Conservation (phyloP, 2,329 filamentous ascomycete species). For the Clonostachys chloroleuca region DNA sequence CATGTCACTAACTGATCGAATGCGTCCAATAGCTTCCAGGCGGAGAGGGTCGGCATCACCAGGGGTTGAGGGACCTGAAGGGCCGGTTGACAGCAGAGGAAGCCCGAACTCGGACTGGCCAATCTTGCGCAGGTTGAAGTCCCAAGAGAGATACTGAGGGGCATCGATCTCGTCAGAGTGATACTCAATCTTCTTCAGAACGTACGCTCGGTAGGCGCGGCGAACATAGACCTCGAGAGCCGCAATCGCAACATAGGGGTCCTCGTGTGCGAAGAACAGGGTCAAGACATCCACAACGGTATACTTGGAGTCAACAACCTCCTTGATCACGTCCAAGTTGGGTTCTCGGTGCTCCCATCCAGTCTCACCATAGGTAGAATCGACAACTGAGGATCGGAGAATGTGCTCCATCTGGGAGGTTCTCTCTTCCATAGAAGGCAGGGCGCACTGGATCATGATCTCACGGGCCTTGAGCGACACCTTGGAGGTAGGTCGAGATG, state of each 20-base stretch:
- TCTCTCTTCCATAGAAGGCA: constrained; percentile 94
- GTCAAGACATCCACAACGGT: constrained; percentile 96
- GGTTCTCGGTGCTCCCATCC: constrained; percentile 96
- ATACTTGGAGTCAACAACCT: constrained; percentile 97
- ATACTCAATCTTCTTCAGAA: constrained; percentile 85
- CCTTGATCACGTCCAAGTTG: constrained; percentile 85
- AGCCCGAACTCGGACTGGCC: constrained; percentile 87
- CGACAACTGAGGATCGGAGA: constrained; percentile 87
- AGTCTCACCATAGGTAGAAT: constrained; percentile 96
- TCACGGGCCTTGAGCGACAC: constrained; percentile 96
- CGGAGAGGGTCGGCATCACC: constrained; percentile 22
- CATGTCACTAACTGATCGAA: constrained; percentile 96
- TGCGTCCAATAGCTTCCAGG: constrained; percentile 36
- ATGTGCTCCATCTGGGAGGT: constrained; percentile 98
- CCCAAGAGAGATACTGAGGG: constrained; percentile 84
- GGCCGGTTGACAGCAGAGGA: constrained; percentile 71
- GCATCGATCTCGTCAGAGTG: constrained; percentile 68
- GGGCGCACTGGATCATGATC: constrained; percentile 92
- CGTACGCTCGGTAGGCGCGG: constrained; percentile 94
- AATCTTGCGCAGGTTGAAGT: constrained; percentile 91
- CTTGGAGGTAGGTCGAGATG: constrained; percentile 77
- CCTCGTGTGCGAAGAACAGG: constrained; percentile 90
- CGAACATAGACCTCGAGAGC: constrained; percentile 95
- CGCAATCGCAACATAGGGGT: constrained; percentile 90
- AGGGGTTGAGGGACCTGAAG: constrained; percentile 80